Conservation (phyloP, 2,329 filamentous ascomycete genomes). For the Aspergillus caelatus region DNA sequence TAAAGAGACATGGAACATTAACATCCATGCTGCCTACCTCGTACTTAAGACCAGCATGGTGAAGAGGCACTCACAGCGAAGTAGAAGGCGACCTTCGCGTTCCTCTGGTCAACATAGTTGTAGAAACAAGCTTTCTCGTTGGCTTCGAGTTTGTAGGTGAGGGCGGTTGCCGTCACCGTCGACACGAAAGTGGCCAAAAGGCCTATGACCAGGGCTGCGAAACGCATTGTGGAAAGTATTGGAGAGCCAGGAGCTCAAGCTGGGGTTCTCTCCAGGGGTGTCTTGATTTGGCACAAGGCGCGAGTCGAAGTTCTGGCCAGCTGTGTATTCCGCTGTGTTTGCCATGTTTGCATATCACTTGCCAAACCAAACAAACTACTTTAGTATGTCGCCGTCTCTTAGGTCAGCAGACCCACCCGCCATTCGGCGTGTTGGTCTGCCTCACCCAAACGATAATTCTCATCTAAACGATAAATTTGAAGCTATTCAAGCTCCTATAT, state of each 20-base stretch:
- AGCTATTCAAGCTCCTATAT: too few species aligned
- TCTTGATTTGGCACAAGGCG: slow-evolving; percentile 19
- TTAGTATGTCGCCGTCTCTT: too few species aligned
- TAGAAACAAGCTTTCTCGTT: slow-evolving; percentile 98
- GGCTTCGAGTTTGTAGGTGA: slow-evolving; percentile 88
- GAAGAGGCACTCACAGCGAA: slow-evolving; percentile 75
- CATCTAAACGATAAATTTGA: too few species aligned
- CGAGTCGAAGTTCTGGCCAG: slow-evolving; percentile 37
- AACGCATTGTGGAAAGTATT: slow-evolving; percentile 59
- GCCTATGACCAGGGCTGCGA: slow-evolving; percentile 63
- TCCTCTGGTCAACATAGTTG: slow-evolving; percentile 72
- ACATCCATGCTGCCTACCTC: neutral
- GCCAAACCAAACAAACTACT: slow-evolving; percentile 21
- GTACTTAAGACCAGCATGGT: neutral
- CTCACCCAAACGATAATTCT: too few species aligned
- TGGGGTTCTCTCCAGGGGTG: slow-evolving; percentile 16
- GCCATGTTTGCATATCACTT: slow-evolving; percentile 33
- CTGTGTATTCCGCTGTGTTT: slow-evolving; percentile 35
- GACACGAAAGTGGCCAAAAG: slow-evolving; percentile 72
- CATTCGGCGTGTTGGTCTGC: too few species aligned
- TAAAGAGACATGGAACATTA: slow-evolving; percentile 39
- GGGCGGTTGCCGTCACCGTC: slow-evolving; percentile 78
- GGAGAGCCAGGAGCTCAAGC: slow-evolving; percentile 20
- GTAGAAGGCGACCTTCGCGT: slow-evolving; percentile 95
- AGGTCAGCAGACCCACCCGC: too few species aligned